Evolutionary conservation across 1,139 yeast species (phyloP).

Genomic region (Saccharomyces hybrid): DNA sequence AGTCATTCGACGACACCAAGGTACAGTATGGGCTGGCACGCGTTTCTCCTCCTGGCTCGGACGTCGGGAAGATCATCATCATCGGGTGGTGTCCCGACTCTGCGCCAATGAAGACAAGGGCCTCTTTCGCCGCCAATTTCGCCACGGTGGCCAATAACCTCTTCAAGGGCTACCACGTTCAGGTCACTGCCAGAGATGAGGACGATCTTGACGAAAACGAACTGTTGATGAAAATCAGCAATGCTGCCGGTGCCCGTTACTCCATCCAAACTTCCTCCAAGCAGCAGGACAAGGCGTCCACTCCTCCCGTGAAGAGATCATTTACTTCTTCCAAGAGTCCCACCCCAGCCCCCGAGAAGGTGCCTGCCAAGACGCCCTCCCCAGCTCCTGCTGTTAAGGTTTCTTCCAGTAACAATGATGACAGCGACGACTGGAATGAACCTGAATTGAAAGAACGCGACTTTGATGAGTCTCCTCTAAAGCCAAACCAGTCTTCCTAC

Average conservation of each 20-base stretch:
- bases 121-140: slow-evolving; percentile 68
- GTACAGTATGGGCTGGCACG: slow-evolving; percentile 89
- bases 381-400: slow-evolving; percentile 4
- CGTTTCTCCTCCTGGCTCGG: slow-evolving; percentile 83
- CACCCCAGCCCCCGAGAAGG: neutral
- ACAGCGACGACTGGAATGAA: slow-evolving; percentile 56
- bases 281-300: slow-evolving; percentile 42
- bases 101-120: slow-evolving; percentile 63
- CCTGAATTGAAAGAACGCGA: slow-evolving; percentile 68
- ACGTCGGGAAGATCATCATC: slow-evolving; percentile 72
- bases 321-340: neutral
- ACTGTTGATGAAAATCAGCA: slow-evolving; percentile 66
- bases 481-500: slow-evolving; percentile 42
- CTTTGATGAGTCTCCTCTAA: slow-evolving; percentile 53
- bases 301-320: slow-evolving; percentile 16
- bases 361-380: slow-evolving; percentile 37
- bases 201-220: slow-evolving; percentile 82
- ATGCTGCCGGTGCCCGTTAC: slow-evolving; percentile 95
- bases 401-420: slow-evolving; percentile 22
- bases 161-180: slow-evolving; percentile 83
- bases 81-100: slow-evolving; percentile 94
- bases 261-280: slow-evolving; percentile 46
- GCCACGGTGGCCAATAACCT: slow-evolving; percentile 59
- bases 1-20: slow-evolving; percentile 72
- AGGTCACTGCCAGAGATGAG: slow-evolving; percentile 86